phyloP scores from a whole-genome alignment of 176 grass and related monocot genomes.

The Cenchrus americanus region DNA sequence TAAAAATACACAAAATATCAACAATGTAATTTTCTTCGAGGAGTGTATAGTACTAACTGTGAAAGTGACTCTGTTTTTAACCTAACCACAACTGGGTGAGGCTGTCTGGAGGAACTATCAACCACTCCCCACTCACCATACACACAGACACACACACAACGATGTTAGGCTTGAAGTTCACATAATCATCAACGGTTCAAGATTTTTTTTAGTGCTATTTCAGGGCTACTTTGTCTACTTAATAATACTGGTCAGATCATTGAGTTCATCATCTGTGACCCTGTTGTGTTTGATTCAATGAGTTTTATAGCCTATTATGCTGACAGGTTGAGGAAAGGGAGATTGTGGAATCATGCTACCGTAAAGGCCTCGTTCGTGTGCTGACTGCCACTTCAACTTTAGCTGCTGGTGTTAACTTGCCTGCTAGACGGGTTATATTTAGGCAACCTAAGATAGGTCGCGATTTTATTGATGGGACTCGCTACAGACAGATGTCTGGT shows the following conservation, averaged over 20 bases:
- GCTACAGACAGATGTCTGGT: slow-evolving; percentile 97
- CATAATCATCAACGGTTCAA: neutral
- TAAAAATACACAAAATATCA: neutral
- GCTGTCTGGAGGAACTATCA: neutral
- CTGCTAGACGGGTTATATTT: slow-evolving; percentile 96
- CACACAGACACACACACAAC: neutral
- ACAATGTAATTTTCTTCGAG: neutral
- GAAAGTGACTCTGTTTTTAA: slow-evolving; percentile 17
- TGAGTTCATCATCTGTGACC: neutral
- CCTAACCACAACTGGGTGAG: slow-evolving; percentile 3
- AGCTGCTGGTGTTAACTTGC: slow-evolving; percentile 98
- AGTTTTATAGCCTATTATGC: neutral
- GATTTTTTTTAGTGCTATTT: neutral
- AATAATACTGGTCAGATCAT: neutral
- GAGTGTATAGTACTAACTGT: slow-evolving; percentile 1
- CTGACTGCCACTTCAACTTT: slow-evolving; percentile 97
- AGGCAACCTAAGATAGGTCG: slow-evolving; percentile 87
- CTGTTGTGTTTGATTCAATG: slow-evolving; percentile 29
- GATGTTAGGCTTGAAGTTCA: slow-evolving; percentile 18
- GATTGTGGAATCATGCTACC: slow-evolving; percentile 94
- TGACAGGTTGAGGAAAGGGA: slow-evolving; percentile 95
- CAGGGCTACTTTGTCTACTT: slow-evolving; percentile 14
- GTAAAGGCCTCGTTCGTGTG: slow-evolving; percentile 87
- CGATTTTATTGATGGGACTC: slow-evolving; percentile 97
- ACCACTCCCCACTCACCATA: neutral